Conservation (phyloP, 768 basidiomycete genomes). For the Floccularia luteovirens region DNA sequence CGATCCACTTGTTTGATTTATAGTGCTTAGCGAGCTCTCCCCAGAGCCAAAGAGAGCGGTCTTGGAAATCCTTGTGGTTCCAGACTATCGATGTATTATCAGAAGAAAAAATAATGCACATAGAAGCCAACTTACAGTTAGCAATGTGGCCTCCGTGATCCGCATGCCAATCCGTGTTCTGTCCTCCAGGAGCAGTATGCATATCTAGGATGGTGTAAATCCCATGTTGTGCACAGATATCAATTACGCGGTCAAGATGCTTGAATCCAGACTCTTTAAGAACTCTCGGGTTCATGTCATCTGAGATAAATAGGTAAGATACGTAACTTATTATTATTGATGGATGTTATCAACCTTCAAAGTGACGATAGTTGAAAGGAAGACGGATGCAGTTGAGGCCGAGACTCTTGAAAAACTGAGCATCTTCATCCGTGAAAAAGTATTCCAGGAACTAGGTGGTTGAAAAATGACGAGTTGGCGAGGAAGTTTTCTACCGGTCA, state of each 20-base stretch:
- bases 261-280: constrained; percentile 71
- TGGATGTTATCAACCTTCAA: constrained; percentile 36
- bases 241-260: constrained; percentile 78
- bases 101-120: neutral
- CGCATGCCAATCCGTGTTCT: constrained; percentile 77
- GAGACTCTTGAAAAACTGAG: constrained; percentile 68
- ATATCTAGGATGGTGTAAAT: constrained; percentile 81
- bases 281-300: constrained; percentile 75
- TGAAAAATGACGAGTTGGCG: neutral
- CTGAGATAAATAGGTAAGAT: constrained; percentile 10
- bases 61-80: constrained; percentile 82
- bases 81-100: constrained; percentile 38
- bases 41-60: constrained; percentile 75
- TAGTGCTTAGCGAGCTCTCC: constrained; percentile 68
- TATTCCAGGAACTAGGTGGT: constrained; percentile 64
- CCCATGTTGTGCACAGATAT: constrained; percentile 64
- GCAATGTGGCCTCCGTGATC: constrained; percentile 66
- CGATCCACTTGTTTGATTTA: constrained; percentile 74
- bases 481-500: neutral
- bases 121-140: constrained; percentile 29
- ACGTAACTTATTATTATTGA: neutral
- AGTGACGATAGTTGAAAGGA: constrained; percentile 69
- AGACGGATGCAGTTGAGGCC: constrained; percentile 77
- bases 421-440: constrained; percentile 75
- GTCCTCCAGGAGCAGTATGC: constrained; percentile 70